Percentiles rank a stretch among this genome's conserved stretches.
These are phyloP conservation scores for Eustoma russellianum DNA, from an alignment of 257 asterid species.

Conservation along the genomic window DNA sequence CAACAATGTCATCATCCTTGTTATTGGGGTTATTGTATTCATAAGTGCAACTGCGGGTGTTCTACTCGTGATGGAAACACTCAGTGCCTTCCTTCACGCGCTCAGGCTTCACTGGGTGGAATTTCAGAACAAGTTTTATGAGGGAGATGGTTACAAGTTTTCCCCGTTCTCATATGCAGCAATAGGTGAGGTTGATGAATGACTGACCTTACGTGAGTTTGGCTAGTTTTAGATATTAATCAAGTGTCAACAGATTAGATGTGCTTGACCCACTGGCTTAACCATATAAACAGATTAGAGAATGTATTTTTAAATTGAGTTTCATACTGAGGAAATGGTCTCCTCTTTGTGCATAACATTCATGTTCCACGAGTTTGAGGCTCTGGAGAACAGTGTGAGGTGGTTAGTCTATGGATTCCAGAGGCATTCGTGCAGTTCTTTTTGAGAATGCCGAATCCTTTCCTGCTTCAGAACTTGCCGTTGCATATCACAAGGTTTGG, in stretches of 20 bases:
- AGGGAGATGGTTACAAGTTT: slow-evolving; percentile 53
- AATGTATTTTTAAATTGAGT: no score
- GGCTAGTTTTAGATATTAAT: no score
- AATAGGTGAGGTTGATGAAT: slow-evolving; percentile 36
- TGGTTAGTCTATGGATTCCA: background rate
- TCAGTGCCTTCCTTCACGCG: slow-evolving; percentile 54
- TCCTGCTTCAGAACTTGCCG: background rate
- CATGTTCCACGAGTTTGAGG: no score
- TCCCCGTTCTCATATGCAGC: slow-evolving; percentile 39
- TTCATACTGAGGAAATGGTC: no score
- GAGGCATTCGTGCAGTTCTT: background rate
- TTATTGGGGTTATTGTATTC: slow-evolving; percentile 40
- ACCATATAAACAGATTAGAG: no score
- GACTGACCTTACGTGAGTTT: slow-evolving; percentile 2
- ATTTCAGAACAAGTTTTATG: slow-evolving; percentile 50
- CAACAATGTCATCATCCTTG: slow-evolving; percentile 31
- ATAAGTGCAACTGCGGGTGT: slow-evolving; percentile 49
- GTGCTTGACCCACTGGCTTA: no score
- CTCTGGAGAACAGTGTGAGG: no score
- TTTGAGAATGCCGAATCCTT: background rate
- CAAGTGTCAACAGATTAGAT: no score
- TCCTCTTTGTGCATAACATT: no score
- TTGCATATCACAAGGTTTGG: slow-evolving; percentile 2
- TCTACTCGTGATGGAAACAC: slow-evolving; percentile 51
- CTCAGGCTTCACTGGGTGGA: slow-evolving; percentile 60